These are phyloP conservation scores for Salvia rosmarinus DNA, from an alignment of 257 asterid genomes.

Conservation along the genomic window DNA sequence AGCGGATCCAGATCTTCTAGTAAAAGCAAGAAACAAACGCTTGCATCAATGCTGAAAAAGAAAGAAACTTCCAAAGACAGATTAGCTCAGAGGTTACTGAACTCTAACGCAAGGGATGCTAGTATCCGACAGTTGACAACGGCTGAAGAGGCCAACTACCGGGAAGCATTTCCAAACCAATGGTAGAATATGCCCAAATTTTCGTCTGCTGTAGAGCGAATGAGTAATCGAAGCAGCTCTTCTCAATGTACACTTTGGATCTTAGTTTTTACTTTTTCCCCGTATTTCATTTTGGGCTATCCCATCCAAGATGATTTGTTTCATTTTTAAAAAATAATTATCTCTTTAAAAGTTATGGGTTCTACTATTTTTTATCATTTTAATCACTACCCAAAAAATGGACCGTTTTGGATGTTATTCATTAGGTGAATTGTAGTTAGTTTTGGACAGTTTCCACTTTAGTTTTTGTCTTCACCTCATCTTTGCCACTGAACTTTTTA, in stretches of 20 bases:
- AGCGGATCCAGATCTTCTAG: constrained; percentile 36
- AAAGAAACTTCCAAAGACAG: constrained; percentile 73
- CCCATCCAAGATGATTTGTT: no score
- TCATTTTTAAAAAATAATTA: no score
- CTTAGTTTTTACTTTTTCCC: not conserved
- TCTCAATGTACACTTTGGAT: not conserved
- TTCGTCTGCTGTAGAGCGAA: not conserved
- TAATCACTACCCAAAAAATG: no score
- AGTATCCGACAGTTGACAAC: constrained; percentile 48
- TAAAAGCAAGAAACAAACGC: constrained; percentile 60
- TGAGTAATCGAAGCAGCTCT: not conserved
- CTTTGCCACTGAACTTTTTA: not conserved
- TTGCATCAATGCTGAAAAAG: constrained; percentile 84
- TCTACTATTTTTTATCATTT: no score
- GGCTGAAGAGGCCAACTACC: constrained; percentile 63
- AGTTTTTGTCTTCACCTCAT: not conserved
- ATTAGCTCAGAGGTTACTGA: constrained; percentile 65
- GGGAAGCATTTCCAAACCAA: constrained; percentile 87
- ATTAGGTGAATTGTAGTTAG: constrained; percentile 19
- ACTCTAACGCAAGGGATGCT: constrained; percentile 55
- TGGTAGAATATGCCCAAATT: constrained; percentile 49
- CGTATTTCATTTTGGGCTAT: no score
- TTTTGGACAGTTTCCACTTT: constrained; percentile 13
- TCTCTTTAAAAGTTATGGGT: no score
- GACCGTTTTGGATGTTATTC: no score